Base-by-base conservation (phyloP, 2,329 filamentous ascomycete species). In the Cladophialophora chaetospira region DNA sequence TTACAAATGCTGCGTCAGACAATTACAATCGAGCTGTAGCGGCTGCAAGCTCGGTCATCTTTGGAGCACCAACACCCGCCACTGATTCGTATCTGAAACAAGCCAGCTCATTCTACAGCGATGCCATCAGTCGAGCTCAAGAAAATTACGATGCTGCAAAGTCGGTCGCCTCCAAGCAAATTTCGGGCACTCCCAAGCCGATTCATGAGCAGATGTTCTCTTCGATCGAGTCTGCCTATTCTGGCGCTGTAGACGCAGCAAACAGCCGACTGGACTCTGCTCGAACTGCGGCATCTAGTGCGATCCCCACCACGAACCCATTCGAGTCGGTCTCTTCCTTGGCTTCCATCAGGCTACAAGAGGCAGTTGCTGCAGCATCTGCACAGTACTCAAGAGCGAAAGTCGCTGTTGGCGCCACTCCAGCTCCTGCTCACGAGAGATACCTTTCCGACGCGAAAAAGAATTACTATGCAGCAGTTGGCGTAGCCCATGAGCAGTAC, bases 401-500 rank as follows among this genome's bases (percentile, higher is more conserved):
- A 70, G 78, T 84, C 52, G 86, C 84, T 25, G 76, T 88, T 36
- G 83, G 86, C 17, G 79, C 84, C 11, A 82, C 86, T 36, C 81
- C 86, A 1, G 85, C 86, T 1, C 75, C 76, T 25, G 75, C 79
- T 70, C 62, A 84, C 73, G 62, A 83, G 65, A 71, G 77, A 68
- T 71, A 80, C 71, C 58, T 86, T 75, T 71, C 86, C 73, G 77
- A 82, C 79, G 73, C 83, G 75, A 69, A 83, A 78, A 69, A 86
- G 79, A 75, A 87, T 55, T 93, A 93, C 71, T 92, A 91, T 65
- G 87, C 90, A 62, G 89, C 87, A 9, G 72, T 94, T 21, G 90
- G 90, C 25, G 72, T 90, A 42, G 90, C 91, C 0, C 88, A 95
- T 66, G 89, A 86, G 40, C 84, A 87, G 33, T 94, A 94, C 70